Evolutionary conservation across 441 rosid species (phyloP), one percentile per base, ranked within the genome.

Genomic region (Jatropha multifida): DNA sequence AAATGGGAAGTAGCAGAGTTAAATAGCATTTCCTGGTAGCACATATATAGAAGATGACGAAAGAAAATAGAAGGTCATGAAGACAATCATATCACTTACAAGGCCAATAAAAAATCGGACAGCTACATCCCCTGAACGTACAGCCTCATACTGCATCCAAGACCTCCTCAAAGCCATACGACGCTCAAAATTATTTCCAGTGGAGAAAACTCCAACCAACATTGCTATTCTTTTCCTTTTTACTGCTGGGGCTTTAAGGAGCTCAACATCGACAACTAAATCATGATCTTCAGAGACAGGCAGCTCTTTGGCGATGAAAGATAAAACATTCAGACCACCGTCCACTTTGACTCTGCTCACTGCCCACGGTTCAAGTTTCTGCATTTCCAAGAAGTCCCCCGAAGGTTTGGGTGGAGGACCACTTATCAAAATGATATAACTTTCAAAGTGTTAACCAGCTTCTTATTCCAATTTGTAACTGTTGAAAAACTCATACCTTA

Each of bases 101-200:
- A 94, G 97, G 76, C 97, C 97, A 83, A 90, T 88, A 84, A 94
- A 89, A 85, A 94, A 94, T 14, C 92, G 85, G 72, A 92, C 97
- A 80, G 93, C 97, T n/a, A 94, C 92, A 75, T 86, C 81, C 72
- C 97, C 97, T 1, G 90, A 85, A 56, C 88, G 86, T 60, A 91
- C 91, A 69, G 83, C 90, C 32, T 86, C 88, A 60, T 89, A 94
- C 70, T 90, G 97, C 97, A 90, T 92, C 98, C 97, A 94, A 74
- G 97, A 83, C 83, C 94, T 92, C 84, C 98, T 87, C 75, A 94
- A 59, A 37, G 97, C 97, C 99, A 94, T 91, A 20, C 99, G 88
- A 13, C 97, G 88, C 83, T 90, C 89, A 52, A 94, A 91, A 75
- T 94, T 94, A 80, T 94, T 94, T 72, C 96, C 97, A n/a, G 90